Base-by-base conservation (phyloP, 1,284 basidiomycete genomes). In the Phellinidium pouzarii region DNA sequence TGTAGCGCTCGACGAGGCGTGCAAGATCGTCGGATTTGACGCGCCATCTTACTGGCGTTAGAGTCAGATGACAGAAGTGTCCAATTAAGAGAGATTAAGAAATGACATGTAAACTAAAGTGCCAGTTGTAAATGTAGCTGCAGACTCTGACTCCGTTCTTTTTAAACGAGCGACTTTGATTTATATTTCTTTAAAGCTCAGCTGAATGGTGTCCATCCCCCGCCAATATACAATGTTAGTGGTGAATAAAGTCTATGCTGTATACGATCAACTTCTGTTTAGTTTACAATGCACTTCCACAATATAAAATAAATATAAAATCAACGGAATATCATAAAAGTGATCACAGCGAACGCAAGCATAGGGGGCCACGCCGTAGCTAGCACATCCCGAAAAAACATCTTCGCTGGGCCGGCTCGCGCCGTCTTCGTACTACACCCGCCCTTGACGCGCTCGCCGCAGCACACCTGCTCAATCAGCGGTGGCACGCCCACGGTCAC, bases 11-110 rank as follows among this genome's bases (percentile, higher is more conserved):
- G 75, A 80, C 54, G 69, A 77, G 57, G 77, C 78, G 4, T 73
- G 72, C 62, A 61, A 59, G 48, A 66, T 74, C 17, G 74, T 77
- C 2, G 72, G 71, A 17, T 66, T 68, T 3, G 63, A 68, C 43
- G 67, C 68, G 27, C 76, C 78, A 0, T 60, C 64, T 22, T 81
- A 80, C 63, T 80, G 76, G 76, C 73, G 75, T 37, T 77, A 58
- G 67, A 12, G 12, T 31, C 12, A 31, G 29, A 31, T 31, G 29
- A 31, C 29, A 6, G 29, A 31, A 31, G 98, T n/a, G n/a, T n/a
- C n/a, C n/a, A n/a, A n/a, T n/a, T n/a, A n/a, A n/a, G n/a, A n/a
- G n/a, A n/a, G n/a, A n/a, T n/a, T n/a, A n/a, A n/a, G n/a, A n/a
- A n/a, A n/a, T n/a, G n/a, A n/a, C n/a, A n/a, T n/a, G n/a, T n/a